Percentiles rank a stretch among this genome's conserved stretches.
These are phyloP conservation scores for Aspergillus incahuasiensis DNA, from an alignment of 495 filamentous ascomycete genomes.

Conservation along the genomic window DNA sequence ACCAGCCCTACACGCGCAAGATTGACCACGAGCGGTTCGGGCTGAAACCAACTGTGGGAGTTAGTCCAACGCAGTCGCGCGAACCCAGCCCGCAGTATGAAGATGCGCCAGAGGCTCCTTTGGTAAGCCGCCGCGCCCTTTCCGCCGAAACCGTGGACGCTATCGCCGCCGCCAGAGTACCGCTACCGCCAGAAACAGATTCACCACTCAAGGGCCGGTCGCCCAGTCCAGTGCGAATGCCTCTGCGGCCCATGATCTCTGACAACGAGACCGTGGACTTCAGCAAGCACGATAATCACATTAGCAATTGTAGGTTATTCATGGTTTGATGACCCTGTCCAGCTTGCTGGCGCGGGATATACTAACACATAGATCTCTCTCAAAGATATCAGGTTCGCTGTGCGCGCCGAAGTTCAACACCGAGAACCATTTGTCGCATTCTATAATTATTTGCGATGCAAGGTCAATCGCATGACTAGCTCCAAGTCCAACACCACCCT, in stretches of 20 bases:
- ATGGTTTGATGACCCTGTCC: conserved; percentile 25
- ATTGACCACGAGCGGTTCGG: conserved; percentile 28
- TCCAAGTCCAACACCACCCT: conserved; percentile 65
- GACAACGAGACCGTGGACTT: conserved; percentile 32
- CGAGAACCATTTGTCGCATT: conserved; percentile 76
- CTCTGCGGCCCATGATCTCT: conserved; percentile 20
- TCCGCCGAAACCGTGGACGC: conserved; percentile 43
- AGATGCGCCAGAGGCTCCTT: conserved; percentile 42
- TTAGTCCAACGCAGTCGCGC: conserved; percentile 48
- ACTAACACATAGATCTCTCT: conserved; percentile 25
- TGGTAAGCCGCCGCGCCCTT: conserved; percentile 21
- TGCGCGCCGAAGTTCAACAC: conserved; percentile 82
- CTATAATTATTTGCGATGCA: conserved; percentile 57
- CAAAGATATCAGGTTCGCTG: conserved; percentile 78
- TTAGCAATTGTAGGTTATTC: conserved; percentile 53
- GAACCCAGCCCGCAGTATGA: conserved; percentile 54
- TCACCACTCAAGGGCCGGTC: conserved; percentile 50
- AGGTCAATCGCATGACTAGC: conserved; percentile 46
- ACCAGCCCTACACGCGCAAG: conserved; percentile 45
- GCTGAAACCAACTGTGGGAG: conserved; percentile 39
- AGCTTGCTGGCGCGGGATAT: conserved; percentile 28
- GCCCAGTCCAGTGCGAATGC: conserved; percentile 42
- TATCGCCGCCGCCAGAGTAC: conserved; percentile 55
- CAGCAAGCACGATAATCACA: conserved; percentile 35
- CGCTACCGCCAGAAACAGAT: conserved; percentile 47